These are phyloP conservation scores for Claviceps pazoutovae DNA, from an alignment of 2,329 filamentous ascomycete species.

Conservation along the genomic window DNA sequence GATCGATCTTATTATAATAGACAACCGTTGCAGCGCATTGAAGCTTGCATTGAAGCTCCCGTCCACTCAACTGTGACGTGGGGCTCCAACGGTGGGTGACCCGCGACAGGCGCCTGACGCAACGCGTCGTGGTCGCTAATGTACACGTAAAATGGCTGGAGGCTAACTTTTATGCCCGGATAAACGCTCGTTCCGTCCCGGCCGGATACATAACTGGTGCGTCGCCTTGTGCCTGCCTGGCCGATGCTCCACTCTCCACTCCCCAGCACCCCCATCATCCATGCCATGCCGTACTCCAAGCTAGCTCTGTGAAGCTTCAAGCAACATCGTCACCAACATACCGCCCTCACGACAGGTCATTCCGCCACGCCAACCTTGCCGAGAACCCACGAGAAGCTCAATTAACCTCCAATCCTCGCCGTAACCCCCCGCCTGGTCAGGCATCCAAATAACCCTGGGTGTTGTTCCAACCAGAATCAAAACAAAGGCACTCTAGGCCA, in stretches of 20 bases:
- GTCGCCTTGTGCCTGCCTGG: conserved; percentile 18
- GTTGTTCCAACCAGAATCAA: neutral
- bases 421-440: no score
- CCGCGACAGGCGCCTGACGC: neutral
- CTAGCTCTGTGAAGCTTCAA: conserved; percentile 1
- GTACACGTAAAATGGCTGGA: no score
- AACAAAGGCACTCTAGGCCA: neutral
- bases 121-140: neutral
- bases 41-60: neutral
- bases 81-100: neutral
- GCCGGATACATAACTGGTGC: neutral
- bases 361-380: neutral
- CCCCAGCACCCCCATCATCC: conserved; percentile 7
- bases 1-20: neutral
- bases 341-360: neutral
- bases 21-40: neutral
- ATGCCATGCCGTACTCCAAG: neutral
- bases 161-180: neutral
- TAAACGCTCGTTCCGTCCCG: conserved; percentile 1
- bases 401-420: neutral
- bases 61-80: neutral
- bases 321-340: neutral
- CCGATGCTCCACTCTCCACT: conserved; percentile 18
- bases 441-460: neutral
- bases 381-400: neutral